Base-by-base conservation (phyloP, 2,329 filamentous ascomycete genomes). In the Calonectria hawksworthii region DNA sequence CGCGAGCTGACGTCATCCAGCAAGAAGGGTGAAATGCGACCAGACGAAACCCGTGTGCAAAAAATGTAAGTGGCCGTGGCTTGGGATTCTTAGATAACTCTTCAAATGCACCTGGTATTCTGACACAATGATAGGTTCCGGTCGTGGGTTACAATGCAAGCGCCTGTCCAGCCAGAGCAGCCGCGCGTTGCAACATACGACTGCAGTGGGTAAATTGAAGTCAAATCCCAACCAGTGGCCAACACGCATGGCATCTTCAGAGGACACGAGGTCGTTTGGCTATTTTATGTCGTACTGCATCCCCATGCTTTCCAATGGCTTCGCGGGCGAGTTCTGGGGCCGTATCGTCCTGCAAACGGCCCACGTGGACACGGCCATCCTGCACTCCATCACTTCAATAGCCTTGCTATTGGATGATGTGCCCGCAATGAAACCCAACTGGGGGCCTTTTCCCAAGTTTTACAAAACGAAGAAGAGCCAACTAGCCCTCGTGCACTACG, bases 1-100 rank as follows among this genome's bases (percentile, higher is more conserved):
- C 13, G n/a, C 34, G 16, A 47, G n/a, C 56, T 61, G 56, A 61
- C 56, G 56, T 61, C 56, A 61, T 61, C n/a, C 23, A 61, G 56
- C 56, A 41, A 61, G 56, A 41, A 23, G 38, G 7, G 14, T 61
- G 9, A 61, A 61, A 41, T 61, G 56, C 56, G 56, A 61, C 34
- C 34, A 26, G 13, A 21, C 23, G 11, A 7, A 26, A 10, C 56
- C 56, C 13, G 38, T 41, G 10, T 61, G 56, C 26, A 41, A 28
- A 5, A 61, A 61, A 18, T 61, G 56, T 61, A 41, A 61, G 34
- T 23, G n/a, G 1, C 32, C 8, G 16, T 18, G 16, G 2, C 8
- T n/a, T 59, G 32, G 6, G 8, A 3, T 52, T 13, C 4, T 16
- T 18, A 6, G 18, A 0, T n/a, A n/a, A n/a, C 14, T 30, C 5